Conservation (phyloP, 1,139 yeast species). For the Cylindricascospora bacillispora region DNA sequence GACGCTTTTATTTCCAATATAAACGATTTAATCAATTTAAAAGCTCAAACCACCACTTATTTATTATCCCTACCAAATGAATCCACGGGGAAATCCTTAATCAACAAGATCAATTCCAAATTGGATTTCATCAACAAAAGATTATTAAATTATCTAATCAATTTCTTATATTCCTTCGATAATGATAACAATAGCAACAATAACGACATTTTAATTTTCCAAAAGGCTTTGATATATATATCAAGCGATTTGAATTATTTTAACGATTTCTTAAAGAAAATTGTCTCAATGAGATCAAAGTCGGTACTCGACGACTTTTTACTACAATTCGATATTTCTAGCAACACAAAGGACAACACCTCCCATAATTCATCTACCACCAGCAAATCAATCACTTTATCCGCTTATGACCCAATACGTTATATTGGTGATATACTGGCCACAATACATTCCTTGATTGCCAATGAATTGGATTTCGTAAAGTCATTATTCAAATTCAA, state of each 20-base stretch:
- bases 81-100: conserved; percentile 56
- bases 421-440: conserved; percentile 85
- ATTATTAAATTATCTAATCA: conserved; percentile 25
- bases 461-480: conserved; percentile 74
- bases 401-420: conserved; percentile 71
- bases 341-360: conserved; percentile 5
- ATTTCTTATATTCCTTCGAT: conserved; percentile 23
- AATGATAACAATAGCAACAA: conserved; percentile 5
- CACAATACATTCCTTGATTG: conserved; percentile 77
- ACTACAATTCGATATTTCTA: conserved; percentile 32
- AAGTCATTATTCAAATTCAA: conserved; percentile 38
- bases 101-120: conserved; percentile 43
- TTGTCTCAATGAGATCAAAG: conserved; percentile 49
- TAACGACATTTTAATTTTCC: conserved; percentile 12
- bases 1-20: conserved; percentile 52
- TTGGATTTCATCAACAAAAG: conserved; percentile 26
- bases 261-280: conserved; percentile 40
- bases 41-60: conserved; percentile 49
- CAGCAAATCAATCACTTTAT: conserved; percentile 41
- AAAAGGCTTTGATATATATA: conserved; percentile 22
- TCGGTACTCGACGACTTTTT: conserved; percentile 46
- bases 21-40: conserved; percentile 48
- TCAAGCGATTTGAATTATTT: conserved; percentile 31
- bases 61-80: conserved; percentile 58
- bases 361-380: too few relatives aligned